Conservation (phyloP, 2,329 filamentous ascomycete species). For the Fusarium goolgardi region DNA sequence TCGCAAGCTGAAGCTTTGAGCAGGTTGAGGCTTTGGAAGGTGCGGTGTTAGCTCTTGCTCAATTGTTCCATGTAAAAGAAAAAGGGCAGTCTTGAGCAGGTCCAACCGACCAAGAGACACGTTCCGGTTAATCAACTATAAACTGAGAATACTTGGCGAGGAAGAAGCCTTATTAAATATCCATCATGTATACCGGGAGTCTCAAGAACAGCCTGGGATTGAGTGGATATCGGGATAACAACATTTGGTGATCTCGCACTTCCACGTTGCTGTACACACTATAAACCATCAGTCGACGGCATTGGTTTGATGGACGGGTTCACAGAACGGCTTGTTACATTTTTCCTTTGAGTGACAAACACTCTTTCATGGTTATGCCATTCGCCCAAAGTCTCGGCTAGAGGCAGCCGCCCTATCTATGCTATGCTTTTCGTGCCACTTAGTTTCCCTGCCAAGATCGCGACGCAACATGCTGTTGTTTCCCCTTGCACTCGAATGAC, state of each 20-base stretch:
- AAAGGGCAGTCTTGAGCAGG: background rate
- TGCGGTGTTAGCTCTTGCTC: background rate
- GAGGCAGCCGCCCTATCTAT: constrained; percentile 34
- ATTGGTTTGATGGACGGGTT: constrained; percentile 12
- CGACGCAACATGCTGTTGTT: constrained; percentile 1
- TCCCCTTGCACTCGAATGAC: constrained; percentile 17
- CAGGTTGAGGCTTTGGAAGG: constrained; percentile 5
- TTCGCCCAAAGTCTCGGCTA: constrained; percentile 33
- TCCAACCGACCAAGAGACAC: too few relatives aligned
- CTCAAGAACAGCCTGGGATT: background rate
- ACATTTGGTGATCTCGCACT: background rate
- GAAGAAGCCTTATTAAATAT: constrained; percentile 5
- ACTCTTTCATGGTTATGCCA: constrained; percentile 16
- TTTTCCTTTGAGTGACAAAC: constrained; percentile 24
- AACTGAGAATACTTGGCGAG: background rate
- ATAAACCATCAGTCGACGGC: background rate
- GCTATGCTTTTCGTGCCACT: constrained; percentile 29
- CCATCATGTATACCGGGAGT: background rate
- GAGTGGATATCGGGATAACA: background rate
- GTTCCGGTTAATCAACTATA: background rate
- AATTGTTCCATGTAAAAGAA: background rate
- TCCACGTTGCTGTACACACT: constrained; percentile 17
- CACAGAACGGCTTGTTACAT: constrained; percentile 40
- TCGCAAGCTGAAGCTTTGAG: background rate
- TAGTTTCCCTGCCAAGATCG: constrained; percentile 33